Evolutionary conservation across 2,329 filamentous ascomycete species (phyloP).

Genomic region (Colletotrichum abscissum): DNA sequence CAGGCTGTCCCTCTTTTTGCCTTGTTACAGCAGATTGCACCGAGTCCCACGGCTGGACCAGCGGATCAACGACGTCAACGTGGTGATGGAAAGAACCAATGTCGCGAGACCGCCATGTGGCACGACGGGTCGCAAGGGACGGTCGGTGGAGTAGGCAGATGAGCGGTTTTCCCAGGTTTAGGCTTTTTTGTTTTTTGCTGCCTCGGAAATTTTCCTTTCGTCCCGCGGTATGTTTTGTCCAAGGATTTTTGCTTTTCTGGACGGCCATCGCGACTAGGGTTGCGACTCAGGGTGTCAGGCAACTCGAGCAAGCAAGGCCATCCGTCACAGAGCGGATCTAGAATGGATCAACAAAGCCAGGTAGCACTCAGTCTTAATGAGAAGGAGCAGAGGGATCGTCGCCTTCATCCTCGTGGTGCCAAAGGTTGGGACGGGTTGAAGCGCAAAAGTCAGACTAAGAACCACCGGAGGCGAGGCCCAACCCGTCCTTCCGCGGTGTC

Average conservation of each 20-base stretch:
- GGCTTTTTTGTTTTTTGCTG: conserved; percentile 1
- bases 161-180: conserved; percentile 27
- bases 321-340: conserved; percentile 14
- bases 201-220: conserved; percentile 9
- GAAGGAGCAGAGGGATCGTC: conserved; percentile 18
- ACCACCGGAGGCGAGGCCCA: not conserved
- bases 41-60: conserved; percentile 14
- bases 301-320: not conserved
- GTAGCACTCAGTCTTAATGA: conserved; percentile 14
- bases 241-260: conserved; percentile 5
- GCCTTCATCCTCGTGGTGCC: not conserved
- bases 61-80: conserved; percentile 23
- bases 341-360: conserved; percentile 13
- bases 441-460: not conserved
- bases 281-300: not conserved
- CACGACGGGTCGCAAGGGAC: not conserved
- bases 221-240: not conserved
- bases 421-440: not conserved
- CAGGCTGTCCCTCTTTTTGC: not conserved
- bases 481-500: conserved; percentile 28
- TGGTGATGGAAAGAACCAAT: conserved; percentile 25
- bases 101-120: conserved; percentile 4
- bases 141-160: not conserved
- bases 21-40: conserved; percentile 9
- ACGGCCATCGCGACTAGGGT: not conserved